A percentile compares a stretch with the other conserved stretches of the same genome.
Conservation (phyloP, 2,329 filamentous ascomycete species). For the Colletotrichum karsti region DNA sequence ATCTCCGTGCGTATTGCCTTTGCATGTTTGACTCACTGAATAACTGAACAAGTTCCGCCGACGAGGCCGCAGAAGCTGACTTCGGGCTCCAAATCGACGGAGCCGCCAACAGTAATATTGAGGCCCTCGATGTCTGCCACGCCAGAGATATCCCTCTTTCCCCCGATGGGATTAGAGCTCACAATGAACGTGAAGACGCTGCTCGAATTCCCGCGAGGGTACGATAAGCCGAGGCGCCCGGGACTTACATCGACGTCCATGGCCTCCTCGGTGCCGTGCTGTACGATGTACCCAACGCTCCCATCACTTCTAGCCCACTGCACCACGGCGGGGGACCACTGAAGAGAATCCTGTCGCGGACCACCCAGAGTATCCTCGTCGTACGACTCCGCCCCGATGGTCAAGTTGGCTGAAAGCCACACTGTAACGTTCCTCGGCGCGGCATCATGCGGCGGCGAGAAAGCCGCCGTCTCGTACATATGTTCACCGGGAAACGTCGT, state of each 20-base stretch:
- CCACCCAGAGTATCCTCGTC: conserved; percentile 64
- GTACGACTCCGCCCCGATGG: conserved; percentile 67
- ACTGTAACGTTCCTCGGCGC: conserved; percentile 66
- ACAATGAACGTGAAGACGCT: conserved; percentile 61
- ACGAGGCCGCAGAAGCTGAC: conserved; percentile 14
- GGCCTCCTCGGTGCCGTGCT: conserved; percentile 46
- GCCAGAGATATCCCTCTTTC: conserved; percentile 48
- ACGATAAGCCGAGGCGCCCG: conserved; percentile 55
- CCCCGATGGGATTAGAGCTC: conserved; percentile 48
- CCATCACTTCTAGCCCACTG: conserved; percentile 59
- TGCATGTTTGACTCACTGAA: conserved; percentile 6
- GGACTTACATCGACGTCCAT: conserved; percentile 51
- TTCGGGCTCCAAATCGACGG: conserved; percentile 39
- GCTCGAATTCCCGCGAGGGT: conserved; percentile 57
- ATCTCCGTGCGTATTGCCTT: too few relatives aligned
- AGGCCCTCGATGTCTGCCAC: conserved; percentile 59
- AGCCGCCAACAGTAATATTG: conserved; percentile 51
- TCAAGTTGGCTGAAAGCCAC: conserved; percentile 64
- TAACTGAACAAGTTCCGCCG: conserved; percentile 2
- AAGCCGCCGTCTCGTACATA: conserved; percentile 58
- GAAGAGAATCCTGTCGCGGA: conserved; percentile 54
- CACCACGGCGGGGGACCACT: conserved; percentile 66
- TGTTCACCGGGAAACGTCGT: conserved; percentile 60
- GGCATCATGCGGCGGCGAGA: conserved; percentile 65
- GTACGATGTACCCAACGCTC: conserved; percentile 41